Evolutionary conservation across 768 basidiomycete genomes (phyloP), one percentile per base, ranked within the genome.

Genomic region (Russula sp.): DNA sequence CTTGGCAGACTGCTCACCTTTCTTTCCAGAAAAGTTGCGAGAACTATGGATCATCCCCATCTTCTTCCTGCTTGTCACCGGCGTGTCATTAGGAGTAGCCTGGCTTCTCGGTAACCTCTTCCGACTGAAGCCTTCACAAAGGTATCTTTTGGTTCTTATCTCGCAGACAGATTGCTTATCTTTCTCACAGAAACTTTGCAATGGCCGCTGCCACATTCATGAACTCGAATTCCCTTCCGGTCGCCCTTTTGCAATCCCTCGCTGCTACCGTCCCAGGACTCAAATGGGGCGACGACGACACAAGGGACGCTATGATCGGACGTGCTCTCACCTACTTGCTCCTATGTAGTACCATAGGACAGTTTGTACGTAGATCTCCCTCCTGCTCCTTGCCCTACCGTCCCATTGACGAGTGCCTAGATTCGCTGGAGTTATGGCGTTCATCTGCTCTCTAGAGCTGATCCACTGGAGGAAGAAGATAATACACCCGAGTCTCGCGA

Each of bases 381-480:
- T 52, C 44, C 46, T 16, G 38, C 38, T 57, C 30, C 26, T 28
- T n/a, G 38, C 13, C 20, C 30, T 24, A 62, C 22, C 18, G 16
- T 28, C 30, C 18, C 42, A 52, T 34, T 48, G 26, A 28, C 20
- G 13, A 18, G 11, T 36, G 22, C 13, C 24, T 48, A 92, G 92
- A 76, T 97, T 34, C 88, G 95, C 18, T 98, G 96, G 90, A 94
- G 92, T 59, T 92, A 90, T 73, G 94, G 94, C 22, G 88, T 97
- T n/a, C 83, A 81, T 56, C 79, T 96, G 0, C 80, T 97, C 9
- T 82, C 90, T 0, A 83, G 83, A 62, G 88, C 90, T 3, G 73
- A 71, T 56, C 70, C 69, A 9, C 66, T 64, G 53, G 71, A 78
- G 38, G 77, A 79, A 59, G 72, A 60, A 10, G 76, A 74, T 51